Evolutionary conservation across 257 asterid species (phyloP), one percentile per base, ranked within the genome.

Genomic region (Ilex asprella): DNA sequence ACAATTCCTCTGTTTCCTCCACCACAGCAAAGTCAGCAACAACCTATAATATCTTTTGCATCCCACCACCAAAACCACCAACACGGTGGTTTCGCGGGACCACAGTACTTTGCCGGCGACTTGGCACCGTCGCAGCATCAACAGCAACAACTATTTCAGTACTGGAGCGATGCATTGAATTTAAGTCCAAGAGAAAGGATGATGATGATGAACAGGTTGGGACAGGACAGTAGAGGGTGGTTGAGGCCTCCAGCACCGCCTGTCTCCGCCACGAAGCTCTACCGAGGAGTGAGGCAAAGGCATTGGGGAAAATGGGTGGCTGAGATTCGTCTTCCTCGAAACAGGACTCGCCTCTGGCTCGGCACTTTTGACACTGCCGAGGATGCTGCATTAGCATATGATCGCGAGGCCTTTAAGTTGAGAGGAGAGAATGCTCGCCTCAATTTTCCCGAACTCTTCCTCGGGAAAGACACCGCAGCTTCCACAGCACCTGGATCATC

Each of bases 271-370:
- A 87, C 95, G 15, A 90, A 84, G 63, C 81, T 90, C 0, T 90
- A 90, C 75, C 74, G 97, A 29, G 97, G 97, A 10, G 97, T 90
- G 27, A 76, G 97, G 79, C 97, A 90, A 78, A 78, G 97, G 51
- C 97, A 90, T 76, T 90, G 97, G 97, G 97, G 97, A 0, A 90
- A 90, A 73, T 90, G 97, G 97, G 97, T 90, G 2, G 97, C 97
- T 13, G 97, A 90, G 54, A 90, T 90, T 77, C 97, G 97, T 14
- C 90, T 90, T 3, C 97, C 97, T 4, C 70, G 84, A 6, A 88
- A 90, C 81, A 52, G 97, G 16, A 90, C 97, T 12, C 95, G 97
- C 10, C 87, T 90, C 74, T 90, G 97, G 97, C 91, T 90, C 6
- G 97, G 97, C 56, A 90, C 97, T 0, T 90, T 85, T 71, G 96